These are phyloP conservation scores for Coemansia sp. DNA, from an alignment of 192 early-diverging fungal species.

Conservation along the genomic window DNA sequence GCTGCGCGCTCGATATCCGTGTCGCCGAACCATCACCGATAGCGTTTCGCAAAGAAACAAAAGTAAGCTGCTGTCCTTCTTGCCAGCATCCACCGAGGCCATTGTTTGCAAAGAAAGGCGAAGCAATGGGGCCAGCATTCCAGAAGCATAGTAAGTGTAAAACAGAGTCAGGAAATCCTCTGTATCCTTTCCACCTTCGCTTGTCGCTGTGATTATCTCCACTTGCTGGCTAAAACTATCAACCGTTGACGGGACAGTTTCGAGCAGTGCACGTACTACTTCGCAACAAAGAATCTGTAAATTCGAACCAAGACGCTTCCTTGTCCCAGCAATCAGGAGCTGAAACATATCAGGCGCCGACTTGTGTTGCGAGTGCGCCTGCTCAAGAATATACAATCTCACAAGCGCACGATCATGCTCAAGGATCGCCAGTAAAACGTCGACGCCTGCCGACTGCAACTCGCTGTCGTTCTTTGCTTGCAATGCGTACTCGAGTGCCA, in stretches of 20 bases:
- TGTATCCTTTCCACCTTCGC: constrained; percentile 55
- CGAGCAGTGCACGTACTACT: constrained; percentile 72
- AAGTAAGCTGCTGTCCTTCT: constrained; percentile 7
- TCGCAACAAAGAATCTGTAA: constrained; percentile 72
- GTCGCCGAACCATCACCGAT: constrained; percentile 68
- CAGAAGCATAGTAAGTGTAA: constrained; percentile 65
- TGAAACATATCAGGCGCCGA: constrained; percentile 59
- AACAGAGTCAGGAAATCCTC: constrained; percentile 80
- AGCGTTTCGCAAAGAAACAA: constrained; percentile 71
- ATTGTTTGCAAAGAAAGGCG: constrained; percentile 48
- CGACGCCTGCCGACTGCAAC: constrained; percentile 64
- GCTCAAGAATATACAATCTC: constrained; percentile 64
- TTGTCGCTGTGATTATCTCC: constrained; percentile 14
- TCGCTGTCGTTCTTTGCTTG: constrained; percentile 50
- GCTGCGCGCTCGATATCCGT: constrained; percentile 75
- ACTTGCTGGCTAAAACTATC: constrained; percentile 24
- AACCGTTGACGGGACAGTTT: constrained; percentile 44
- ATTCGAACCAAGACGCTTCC: constrained; percentile 61
- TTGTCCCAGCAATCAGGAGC: constrained; percentile 65
- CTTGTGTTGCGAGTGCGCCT: constrained; percentile 53
- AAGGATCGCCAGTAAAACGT: constrained; percentile 69
- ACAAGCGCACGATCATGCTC: constrained; percentile 81
- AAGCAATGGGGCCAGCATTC: constrained; percentile 66
- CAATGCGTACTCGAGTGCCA: constrained; percentile 71
- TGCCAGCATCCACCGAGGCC: constrained; percentile 8